These are phyloP conservation scores for Alternaria consortialis DNA, from an alignment of 2,329 filamentous ascomycete genomes.

Conservation along the genomic window DNA sequence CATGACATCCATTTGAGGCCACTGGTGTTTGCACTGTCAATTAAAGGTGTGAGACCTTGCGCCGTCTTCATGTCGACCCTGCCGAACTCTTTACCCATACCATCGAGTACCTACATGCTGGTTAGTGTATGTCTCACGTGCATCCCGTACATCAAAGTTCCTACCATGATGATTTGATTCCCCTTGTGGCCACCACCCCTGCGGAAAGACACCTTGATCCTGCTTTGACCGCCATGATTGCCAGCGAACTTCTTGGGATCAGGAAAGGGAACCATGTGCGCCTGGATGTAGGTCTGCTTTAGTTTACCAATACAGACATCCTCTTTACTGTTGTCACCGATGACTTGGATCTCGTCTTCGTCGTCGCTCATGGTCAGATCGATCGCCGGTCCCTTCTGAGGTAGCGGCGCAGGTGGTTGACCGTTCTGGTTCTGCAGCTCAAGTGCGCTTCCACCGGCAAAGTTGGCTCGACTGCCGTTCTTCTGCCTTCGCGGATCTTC, in stretches of 20 bases:
- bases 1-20: constrained; percentile 76
- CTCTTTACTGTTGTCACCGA: constrained; percentile 69
- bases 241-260: constrained; percentile 70
- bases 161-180: constrained; percentile 72
- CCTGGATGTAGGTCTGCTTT: constrained; percentile 72
- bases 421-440: constrained; percentile 52
- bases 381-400: constrained; percentile 27
- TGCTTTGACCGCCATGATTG: constrained; percentile 67
- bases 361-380: constrained; percentile 63
- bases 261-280: constrained; percentile 72
- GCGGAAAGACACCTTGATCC: constrained; percentile 76
- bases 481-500: constrained; percentile 29
- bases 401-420: constrained; percentile 5
- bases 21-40: constrained; percentile 69
- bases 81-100: constrained; percentile 76
- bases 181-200: constrained; percentile 64
- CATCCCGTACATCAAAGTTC: not conserved
- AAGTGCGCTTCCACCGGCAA: constrained; percentile 49
- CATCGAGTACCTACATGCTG: constrained; percentile 65
- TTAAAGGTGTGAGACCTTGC: constrained; percentile 72
- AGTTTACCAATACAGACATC: constrained; percentile 85
- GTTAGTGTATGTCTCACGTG: not conserved
- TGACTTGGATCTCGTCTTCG: constrained; percentile 67
- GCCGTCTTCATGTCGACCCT: constrained; percentile 75
- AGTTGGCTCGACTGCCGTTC: constrained; percentile 26